Evolutionary conservation across 306 rosid genomes (phyloP), one percentile per base, ranked within the genome.

Genomic region (Lotus japonicus): DNA sequence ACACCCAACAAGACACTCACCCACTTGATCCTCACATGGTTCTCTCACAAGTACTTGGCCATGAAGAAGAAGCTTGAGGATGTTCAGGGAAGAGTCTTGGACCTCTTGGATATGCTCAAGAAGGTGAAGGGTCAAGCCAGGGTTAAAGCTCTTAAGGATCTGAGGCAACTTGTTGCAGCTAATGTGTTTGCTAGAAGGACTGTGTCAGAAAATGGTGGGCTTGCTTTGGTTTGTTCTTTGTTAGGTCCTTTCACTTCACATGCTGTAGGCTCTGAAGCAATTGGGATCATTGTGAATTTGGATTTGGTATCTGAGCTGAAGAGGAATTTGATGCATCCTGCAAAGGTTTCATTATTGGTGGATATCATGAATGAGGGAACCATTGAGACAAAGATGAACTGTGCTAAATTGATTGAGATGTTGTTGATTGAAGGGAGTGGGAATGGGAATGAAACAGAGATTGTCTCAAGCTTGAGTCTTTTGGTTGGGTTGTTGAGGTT

Each of bases 361-460:
- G 92, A 86, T 54, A 84, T 84, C 49, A 70, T 86, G 84, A 86
- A 86, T 41, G 89, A 87, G 63, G 92, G 92, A 28, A 84, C 89
- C 7, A 54, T 80, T 15, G 86, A 80, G 74, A 84, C 92, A 18
- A 87, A 87, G 64, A 80, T 84, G 79, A 84, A 81, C 55, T 87
- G 89, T 68, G 80, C 88, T 5, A 53, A 70, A 23, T 77, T 87
- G 80, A 82, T 87, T 49, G 82, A 76, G 28, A 55, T 54, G 26
- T 69, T 87, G 42, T 62, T 87, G 36, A 73, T 82, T 72, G 89
- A 87, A 18, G 81, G 62, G 76, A 74, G 74, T 18, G 69, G 65
- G 76, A 74, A 77, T 18, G 69, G 65, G 75, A 76, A 60, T 61
- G 58, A 81, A 28, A 66, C 81, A 9, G 87, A 73, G 68, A 54